Evolutionary conservation across 106 monocot species (phyloP).

Genomic region (Platanthera zijinensis): DNA sequence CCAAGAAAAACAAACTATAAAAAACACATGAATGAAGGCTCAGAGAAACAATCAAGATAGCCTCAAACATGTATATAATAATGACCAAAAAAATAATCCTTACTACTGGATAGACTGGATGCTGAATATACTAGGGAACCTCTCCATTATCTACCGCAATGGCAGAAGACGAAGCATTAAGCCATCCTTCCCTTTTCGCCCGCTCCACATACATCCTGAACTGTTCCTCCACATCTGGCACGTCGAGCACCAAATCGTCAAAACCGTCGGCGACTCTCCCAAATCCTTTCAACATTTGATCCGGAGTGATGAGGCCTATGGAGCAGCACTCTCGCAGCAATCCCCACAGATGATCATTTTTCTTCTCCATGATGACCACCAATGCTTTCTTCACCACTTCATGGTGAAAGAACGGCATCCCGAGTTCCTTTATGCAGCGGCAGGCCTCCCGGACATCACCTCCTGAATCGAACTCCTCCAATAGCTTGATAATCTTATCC

Average conservation of each 20-base stretch:
- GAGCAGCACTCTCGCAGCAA: conserved; percentile 37
- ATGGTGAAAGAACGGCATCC: conserved; percentile 87
- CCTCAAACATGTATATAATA: too few relatives aligned
- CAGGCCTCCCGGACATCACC: conserved; percentile 65
- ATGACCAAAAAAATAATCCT: too few relatives aligned
- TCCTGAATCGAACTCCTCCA: conserved; percentile 67
- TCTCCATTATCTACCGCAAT: not conserved
- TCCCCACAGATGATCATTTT: conserved; percentile 39
- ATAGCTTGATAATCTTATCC: conserved; percentile 56
- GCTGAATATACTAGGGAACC: too few relatives aligned
- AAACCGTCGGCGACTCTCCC: conserved; percentile 43
- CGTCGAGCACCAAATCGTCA: conserved; percentile 61
- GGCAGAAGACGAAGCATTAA: conserved; percentile 33
- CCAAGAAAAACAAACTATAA: too few relatives aligned
- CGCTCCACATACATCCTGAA: conserved; percentile 32
- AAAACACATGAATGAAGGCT: too few relatives aligned
- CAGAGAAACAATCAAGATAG: too few relatives aligned
- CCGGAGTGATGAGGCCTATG: conserved; percentile 42
- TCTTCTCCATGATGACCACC: conserved; percentile 62
- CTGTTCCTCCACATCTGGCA: conserved; percentile 48
- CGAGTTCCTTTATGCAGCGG: conserved; percentile 73
- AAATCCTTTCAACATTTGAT: conserved; percentile 81
- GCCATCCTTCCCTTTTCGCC: conserved; percentile 47
- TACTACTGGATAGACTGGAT: too few relatives aligned
- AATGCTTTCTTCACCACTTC: conserved; percentile 78